Base-by-base conservation (phyloP, 163 green algal genomes). In the Scenedesmus sp. region DNA sequence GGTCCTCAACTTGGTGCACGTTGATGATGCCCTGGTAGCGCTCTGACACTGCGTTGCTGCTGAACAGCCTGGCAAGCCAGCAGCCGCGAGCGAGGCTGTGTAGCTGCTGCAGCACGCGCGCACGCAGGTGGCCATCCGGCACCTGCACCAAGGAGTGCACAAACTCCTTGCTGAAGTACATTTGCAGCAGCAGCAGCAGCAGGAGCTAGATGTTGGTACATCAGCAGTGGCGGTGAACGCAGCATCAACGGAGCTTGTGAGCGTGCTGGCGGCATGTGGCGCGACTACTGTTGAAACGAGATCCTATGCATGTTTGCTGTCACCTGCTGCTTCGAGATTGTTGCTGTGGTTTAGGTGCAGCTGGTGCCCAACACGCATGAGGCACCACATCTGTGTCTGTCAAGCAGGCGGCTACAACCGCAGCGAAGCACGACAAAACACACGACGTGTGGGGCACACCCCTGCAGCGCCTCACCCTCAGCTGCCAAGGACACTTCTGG, bases 91-190 rank as follows among this genome's bases (percentile, higher is more conserved):
- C 70, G n/a, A 80, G n/a, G 65, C 22, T 78, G 30, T 78, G 65
- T 24, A 78, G 65, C 65, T 78, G 65, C 30, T 78, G 65, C 65
- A 78, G 65, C 65, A 78, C 30, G 22, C 65, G 65, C 15, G 65
- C 65, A 37, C 65, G 65, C 65, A 78, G 30, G 65, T 78, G 65
- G 65, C 65, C 65, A 37, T 78, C 65, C 15, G 30, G 9, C 22
- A 44, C 12, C 33, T 40, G 12, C 70, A 80, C 33, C n/a, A 78
- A n/a, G 15, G 33, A 22, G 22, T 40, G n/a, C n/a, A 43, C 70
- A 46, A 80, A 46, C 33, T 80, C 35, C 70, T 78, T 80, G 70
- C 70, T 80, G 70, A 80, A 80, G 70, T 80, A 44, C 70, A 80
- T n/a, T n/a, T 80, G 70, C 1, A 79, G 68, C n/a, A 43, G 70